Conservation (phyloP, 768 basidiomycete genomes). For the Tephrocybe sp. region DNA sequence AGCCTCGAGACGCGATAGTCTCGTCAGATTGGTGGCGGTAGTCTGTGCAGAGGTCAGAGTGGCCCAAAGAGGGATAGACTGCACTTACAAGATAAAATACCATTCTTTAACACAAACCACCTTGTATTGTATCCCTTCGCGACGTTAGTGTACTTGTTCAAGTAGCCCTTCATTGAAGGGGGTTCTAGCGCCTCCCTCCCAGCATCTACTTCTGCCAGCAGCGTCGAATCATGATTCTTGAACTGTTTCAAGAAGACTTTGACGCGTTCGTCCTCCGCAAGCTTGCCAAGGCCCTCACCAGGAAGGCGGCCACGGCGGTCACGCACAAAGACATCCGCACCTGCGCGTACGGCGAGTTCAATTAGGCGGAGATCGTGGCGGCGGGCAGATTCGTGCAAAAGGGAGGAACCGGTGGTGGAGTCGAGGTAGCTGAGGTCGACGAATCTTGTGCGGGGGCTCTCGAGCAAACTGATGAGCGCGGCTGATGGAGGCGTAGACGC, state of each 20-base stretch:
- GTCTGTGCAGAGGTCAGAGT: constrained; percentile 40
- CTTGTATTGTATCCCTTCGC: constrained; percentile 86
- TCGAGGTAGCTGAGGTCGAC: constrained; percentile 83
- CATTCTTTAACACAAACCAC: constrained; percentile 91
- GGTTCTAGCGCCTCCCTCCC: constrained; percentile 39
- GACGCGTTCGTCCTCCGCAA: constrained; percentile 72
- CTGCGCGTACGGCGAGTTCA: constrained; percentile 81
- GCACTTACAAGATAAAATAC: constrained; percentile 77
- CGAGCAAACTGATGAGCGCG: constrained; percentile 56
- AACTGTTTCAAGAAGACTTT: constrained; percentile 83
- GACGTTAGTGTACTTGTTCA: constrained; percentile 93
- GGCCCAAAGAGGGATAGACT: not conserved
- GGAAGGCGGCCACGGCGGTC: constrained; percentile 72
- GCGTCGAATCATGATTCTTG: constrained; percentile 75
- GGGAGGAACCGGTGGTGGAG: constrained; percentile 68
- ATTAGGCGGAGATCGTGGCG: constrained; percentile 80
- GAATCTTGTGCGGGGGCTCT: constrained; percentile 65
- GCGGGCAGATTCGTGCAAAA: constrained; percentile 86
- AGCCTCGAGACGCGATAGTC: constrained; percentile 78
- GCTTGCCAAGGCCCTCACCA: constrained; percentile 42
- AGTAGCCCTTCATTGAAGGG: constrained; percentile 69
- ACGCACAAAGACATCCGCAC: constrained; percentile 87
- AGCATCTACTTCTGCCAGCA: constrained; percentile 42
- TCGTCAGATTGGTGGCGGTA: constrained; percentile 93
- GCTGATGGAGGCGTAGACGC: constrained; percentile 35